These are phyloP conservation scores for Paraphoma chrysanthemicola DNA, from an alignment of 2,329 filamentous ascomycete genomes.

Conservation along the genomic window DNA sequence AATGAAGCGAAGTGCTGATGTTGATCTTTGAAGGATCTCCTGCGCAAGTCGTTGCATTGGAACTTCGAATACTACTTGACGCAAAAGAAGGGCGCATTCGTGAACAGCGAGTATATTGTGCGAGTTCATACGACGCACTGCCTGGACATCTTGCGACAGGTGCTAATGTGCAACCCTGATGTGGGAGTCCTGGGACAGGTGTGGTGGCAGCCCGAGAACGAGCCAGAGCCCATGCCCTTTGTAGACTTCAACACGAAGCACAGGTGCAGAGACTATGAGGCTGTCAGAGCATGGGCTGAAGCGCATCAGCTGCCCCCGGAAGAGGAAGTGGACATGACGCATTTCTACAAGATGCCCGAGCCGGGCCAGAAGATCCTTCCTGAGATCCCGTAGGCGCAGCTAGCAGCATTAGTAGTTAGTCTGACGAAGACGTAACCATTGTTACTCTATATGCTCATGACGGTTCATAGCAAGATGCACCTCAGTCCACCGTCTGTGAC, in stretches of 20 bases:
- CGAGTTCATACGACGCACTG: slow-evolving; percentile 66
- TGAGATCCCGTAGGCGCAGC: slow-evolving; percentile 33
- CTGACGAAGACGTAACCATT: neutral
- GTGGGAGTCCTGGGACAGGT: slow-evolving; percentile 67
- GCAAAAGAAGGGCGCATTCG: slow-evolving; percentile 60
- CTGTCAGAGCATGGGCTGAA: slow-evolving; percentile 62
- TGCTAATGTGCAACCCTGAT: slow-evolving; percentile 69
- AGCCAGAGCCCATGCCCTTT: slow-evolving; percentile 59
- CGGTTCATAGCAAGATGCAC: too few relatives aligned
- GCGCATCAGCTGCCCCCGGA: slow-evolving; percentile 56
- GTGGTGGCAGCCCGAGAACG: slow-evolving; percentile 57
- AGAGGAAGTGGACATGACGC: slow-evolving; percentile 46
- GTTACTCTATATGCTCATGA: neutral
- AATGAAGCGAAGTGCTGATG: neutral
- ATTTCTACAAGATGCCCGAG: slow-evolving; percentile 53
- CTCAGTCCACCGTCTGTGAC: too few relatives aligned
- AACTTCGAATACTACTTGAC: slow-evolving; percentile 66
- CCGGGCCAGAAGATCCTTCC: slow-evolving; percentile 38
- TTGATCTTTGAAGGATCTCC: slow-evolving; percentile 57
- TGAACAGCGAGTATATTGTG: slow-evolving; percentile 62
- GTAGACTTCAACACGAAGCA: slow-evolving; percentile 70
- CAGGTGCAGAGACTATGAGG: slow-evolving; percentile 65
- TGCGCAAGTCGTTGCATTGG: slow-evolving; percentile 65
- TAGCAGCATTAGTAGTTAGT: slow-evolving; percentile 12
- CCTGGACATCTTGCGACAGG: slow-evolving; percentile 67